A percentile compares a stretch with the other conserved stretches of the same genome.
Conservation (phyloP, 2,329 filamentous ascomycete genomes). For the Cercospora beticola region DNA sequence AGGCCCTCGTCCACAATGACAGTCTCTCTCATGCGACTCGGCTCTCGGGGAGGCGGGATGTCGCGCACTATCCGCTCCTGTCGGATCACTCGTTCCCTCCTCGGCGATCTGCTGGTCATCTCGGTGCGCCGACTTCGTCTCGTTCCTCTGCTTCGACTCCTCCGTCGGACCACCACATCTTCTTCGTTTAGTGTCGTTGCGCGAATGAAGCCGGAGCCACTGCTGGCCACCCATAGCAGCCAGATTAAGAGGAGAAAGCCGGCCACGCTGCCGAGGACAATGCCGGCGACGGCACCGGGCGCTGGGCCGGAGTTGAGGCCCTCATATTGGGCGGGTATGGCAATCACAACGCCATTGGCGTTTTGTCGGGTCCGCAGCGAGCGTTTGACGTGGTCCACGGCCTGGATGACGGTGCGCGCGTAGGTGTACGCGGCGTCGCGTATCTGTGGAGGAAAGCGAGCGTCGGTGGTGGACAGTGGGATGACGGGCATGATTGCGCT, state of each 20-base stretch:
- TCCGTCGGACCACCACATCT: constrained; percentile 35
- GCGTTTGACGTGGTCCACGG: constrained; percentile 10
- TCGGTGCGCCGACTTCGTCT: constrained; percentile 32
- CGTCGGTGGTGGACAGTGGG: constrained; percentile 18
- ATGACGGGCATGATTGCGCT: constrained; percentile 19
- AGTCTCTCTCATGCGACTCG: constrained; percentile 35
- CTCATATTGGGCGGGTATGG: constrained; percentile 54
- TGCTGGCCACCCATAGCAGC: constrained; percentile 48
- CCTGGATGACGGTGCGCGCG: constrained; percentile 11
- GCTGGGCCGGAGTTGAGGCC: constrained; percentile 53
- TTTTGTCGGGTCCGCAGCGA: constrained; percentile 25
- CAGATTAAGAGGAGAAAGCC: constrained; percentile 56
- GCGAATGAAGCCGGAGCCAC: constrained; percentile 34
- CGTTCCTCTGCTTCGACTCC: constrained; percentile 29
- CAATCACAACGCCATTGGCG: constrained; percentile 16
- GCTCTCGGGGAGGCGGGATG: constrained; percentile 27
- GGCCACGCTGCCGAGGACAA: constrained; percentile 56
- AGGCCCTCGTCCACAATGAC: constrained; percentile 47
- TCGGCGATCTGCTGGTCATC: constrained; percentile 34
- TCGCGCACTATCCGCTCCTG: constrained; percentile 40
- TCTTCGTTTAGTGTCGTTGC: constrained; percentile 34
- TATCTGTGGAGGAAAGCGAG: constrained; percentile 32
- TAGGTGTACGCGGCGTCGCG: constrained; percentile 10
- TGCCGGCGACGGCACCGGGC: constrained; percentile 60
- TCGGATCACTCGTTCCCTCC: constrained; percentile 36